These are phyloP conservation scores for Speleostelium caveatum DNA, from an alignment of 78 protist genomes.

Conservation along the genomic window DNA sequence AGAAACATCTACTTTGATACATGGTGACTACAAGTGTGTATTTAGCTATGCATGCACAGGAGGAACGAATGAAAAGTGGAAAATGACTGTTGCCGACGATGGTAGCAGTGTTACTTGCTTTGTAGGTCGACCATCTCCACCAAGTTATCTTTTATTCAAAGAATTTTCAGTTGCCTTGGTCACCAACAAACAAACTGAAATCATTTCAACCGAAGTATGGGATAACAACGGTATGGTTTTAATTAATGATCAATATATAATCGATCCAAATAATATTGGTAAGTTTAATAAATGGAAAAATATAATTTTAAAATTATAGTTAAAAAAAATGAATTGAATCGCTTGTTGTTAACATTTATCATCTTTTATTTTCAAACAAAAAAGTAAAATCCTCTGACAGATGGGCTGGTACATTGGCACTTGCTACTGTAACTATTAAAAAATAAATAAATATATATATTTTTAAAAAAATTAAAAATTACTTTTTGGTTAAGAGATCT, in stretches of 20 bases:
- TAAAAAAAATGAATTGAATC: no score
- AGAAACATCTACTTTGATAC: background rate
- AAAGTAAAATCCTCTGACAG: no score
- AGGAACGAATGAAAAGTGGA: slow-evolving; percentile 54
- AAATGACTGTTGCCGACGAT: background rate
- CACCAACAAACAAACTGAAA: background rate
- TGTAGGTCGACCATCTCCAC: slow-evolving; percentile 48
- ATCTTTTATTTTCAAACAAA: no score
- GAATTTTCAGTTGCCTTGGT: slow-evolving; percentile 14
- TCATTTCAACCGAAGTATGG: background rate
- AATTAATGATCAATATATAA: slow-evolving; percentile 19
- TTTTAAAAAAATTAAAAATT: no score
- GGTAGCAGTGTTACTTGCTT: background rate
- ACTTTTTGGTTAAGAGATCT: no score
- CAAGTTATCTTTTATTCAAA: slow-evolving; percentile 27
- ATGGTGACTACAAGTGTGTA: slow-evolving; percentile 20
- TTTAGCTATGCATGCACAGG: slow-evolving; percentile 24
- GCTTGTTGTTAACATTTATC: no score
- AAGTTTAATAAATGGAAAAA: background rate
- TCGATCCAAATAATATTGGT: background rate
- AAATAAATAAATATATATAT: no score
- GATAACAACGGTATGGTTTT: slow-evolving; percentile 11
- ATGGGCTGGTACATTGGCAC: no score
- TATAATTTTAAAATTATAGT: no score
- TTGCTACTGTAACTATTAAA: no score